A percentile compares a stretch with the other conserved stretches of the same genome.
phyloP scores from a whole-genome alignment of 768 basidiomycete genomes.

The Dentipellis sp. region DNA sequence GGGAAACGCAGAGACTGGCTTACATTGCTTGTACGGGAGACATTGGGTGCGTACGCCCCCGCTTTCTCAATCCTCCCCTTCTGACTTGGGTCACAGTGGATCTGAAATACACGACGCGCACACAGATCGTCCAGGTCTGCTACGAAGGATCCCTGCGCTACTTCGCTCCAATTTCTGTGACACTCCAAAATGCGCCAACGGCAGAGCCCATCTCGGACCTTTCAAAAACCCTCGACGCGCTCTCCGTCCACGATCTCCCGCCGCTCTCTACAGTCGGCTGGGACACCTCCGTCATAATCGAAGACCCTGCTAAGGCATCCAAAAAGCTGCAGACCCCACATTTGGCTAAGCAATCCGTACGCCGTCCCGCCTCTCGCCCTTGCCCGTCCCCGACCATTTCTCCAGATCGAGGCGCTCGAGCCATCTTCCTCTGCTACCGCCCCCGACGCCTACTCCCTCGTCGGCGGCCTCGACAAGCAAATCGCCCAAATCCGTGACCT shows the following conservation, averaged over 20 bases:
- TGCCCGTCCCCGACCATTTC: slow-evolving; percentile 20
- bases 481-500: slow-evolving; percentile 80
- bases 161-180: slow-evolving; percentile 45
- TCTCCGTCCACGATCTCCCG: slow-evolving; percentile 33
- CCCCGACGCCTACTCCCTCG: slow-evolving; percentile 59
- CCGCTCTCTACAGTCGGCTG: slow-evolving; percentile 57
- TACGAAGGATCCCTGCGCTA: slow-evolving; percentile 54
- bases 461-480: slow-evolving; percentile 85
- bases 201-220: slow-evolving; percentile 24
- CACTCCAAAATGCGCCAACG: slow-evolving; percentile 12
- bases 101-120: slow-evolving; percentile 54
- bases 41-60: slow-evolving; percentile 40
- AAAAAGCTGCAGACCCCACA: not conserved
- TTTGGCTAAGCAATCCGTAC: too few species aligned
- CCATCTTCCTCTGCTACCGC: slow-evolving; percentile 23
- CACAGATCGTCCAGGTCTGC: slow-evolving; percentile 49
- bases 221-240: slow-evolving; percentile 28
- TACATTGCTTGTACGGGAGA: slow-evolving; percentile 51
- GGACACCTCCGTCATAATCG: slow-evolving; percentile 51
- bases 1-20: slow-evolving; percentile 58
- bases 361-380: too few species aligned
- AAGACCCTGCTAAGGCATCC: slow-evolving; percentile 20
- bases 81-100: slow-evolving; percentile 38
- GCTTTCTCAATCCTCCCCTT: not conserved
- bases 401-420: slow-evolving; percentile 38